These are phyloP conservation scores for Naganishia onofrii DNA, from an alignment of 768 basidiomycete genomes.

Conservation along the genomic window DNA sequence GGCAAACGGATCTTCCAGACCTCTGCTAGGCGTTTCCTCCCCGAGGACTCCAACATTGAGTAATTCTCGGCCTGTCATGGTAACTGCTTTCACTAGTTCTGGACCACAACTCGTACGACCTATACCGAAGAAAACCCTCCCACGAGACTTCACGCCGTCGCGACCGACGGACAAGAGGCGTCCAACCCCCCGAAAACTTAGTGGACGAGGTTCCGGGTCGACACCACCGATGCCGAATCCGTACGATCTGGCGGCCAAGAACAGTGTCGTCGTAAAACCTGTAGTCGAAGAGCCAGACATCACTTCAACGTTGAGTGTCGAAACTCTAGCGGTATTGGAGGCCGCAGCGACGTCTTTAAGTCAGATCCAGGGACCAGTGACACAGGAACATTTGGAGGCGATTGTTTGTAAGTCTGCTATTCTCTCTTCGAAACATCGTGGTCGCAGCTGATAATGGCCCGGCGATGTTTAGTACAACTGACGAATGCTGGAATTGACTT, in stretches of 20 bases:
- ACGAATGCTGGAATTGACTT: conserved; percentile 20
- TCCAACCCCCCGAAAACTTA: neutral
- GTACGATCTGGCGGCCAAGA: neutral
- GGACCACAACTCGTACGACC: neutral
- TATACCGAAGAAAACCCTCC: neutral
- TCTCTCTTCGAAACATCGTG: no score
- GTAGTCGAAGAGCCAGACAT: conserved; percentile 9
- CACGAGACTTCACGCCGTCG: conserved; percentile 2
- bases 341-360: conserved; percentile 13
- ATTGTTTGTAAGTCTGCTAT: conserved; percentile 13
- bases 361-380: conserved; percentile 15
- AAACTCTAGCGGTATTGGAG: conserved; percentile 21
- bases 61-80: conserved; percentile 5
- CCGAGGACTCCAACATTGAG: conserved; percentile 1
- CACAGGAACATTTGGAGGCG: conserved; percentile 19
- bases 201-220: neutral
- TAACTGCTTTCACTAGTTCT: neutral
- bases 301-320: conserved; percentile 4
- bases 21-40: neutral
- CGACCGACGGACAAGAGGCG: conserved; percentile 3
- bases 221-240: conserved; percentile 7
- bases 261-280: neutral
- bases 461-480: neutral
- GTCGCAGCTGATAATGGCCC: no score
- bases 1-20: conserved; percentile 3